These are phyloP conservation scores for Arabidopsis arenosa DNA, from an alignment of 345 rosid species.

Conservation along the genomic window DNA sequence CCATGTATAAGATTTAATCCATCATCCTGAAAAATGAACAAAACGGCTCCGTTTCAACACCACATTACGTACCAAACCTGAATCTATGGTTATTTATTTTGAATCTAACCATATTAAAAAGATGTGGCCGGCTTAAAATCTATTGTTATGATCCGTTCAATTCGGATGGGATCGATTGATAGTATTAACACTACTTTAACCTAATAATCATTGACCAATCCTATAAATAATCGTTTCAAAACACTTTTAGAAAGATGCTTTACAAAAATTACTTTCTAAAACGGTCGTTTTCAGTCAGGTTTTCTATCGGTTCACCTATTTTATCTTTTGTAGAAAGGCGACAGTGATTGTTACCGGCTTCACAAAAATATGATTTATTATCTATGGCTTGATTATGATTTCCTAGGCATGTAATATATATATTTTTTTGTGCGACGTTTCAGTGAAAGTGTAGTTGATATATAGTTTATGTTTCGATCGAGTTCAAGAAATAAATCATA, in stretches of 20 bases:
- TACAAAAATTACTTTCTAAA: neutral
- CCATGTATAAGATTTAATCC: neutral
- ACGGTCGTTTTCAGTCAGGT: slow-evolving; percentile 9
- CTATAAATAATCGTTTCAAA: neutral
- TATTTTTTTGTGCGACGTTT: neutral
- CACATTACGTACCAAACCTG: neutral
- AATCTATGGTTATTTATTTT: neutral
- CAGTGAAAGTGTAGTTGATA: neutral
- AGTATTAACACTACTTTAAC: neutral
- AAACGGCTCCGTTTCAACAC: neutral
- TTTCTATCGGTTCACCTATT: neutral
- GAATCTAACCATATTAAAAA: neutral
- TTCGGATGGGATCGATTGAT: neutral
- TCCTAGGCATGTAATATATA: neutral
- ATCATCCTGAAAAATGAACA: neutral
- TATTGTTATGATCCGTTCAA: too few species aligned
- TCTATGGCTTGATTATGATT: neutral
- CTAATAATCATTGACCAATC: neutral
- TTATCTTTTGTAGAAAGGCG: slow-evolving; percentile 11
- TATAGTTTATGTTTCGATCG: neutral
- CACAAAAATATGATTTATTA: neutral
- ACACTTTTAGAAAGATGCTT: neutral
- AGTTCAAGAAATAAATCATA: neutral
- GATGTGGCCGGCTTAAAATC: neutral
- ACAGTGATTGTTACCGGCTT: neutral